Base-by-base conservation (phyloP, 2,329 filamentous ascomycete species). In the Fonsecaea erecta region DNA sequence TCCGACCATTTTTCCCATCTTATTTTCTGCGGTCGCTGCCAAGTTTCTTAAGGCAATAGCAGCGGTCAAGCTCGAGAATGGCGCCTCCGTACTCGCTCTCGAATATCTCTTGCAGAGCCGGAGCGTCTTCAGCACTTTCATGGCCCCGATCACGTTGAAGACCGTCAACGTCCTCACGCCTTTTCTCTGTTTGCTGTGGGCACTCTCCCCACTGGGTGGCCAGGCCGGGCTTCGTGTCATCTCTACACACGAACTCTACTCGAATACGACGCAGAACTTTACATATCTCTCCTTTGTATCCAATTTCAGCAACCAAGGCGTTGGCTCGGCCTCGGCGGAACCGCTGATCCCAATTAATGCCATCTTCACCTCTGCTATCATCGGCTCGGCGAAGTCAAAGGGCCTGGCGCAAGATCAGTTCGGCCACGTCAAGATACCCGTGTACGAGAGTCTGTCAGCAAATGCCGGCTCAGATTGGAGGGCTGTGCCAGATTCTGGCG, bases 1-100 rank as follows among this genome's bases (percentile, higher is more conserved):
- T 28, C 62, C 62, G 3, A 65, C 62, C 12, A 55, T 65, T 28
- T 65, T 61, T 30, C 62, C 62, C n/a, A 65, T 65, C 58, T 24
- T 61, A 21, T 65, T 65, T 21, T 51, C 57, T 28, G 62, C 56
- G 6, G 52, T 65, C 6, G 56, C 52, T 18, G 57, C 37, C 26
- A 59, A 59, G 26, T 65, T 62, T 40, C 16, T 62, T 1, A 62
- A 32, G 30, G 48, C 59, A 5, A 34, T 55, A 11, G 59, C 59
- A 34, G 52, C 51, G 3, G 9, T 53, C 51, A 55, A 55, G 28
- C 51, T 62, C 21, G 59, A 62, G 34, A 24, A 55, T 16, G 59
- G 59, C 16, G 28, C 59, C 34, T 46, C 51, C 2, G 28, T 62
- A 7, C 34, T 53, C 24, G 30, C 59, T 8, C 51, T 62, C 21